Evolutionary conservation across 2,329 filamentous ascomycete genomes (phyloP).

Genomic region (Pseudocercospora fuligena): DNA sequence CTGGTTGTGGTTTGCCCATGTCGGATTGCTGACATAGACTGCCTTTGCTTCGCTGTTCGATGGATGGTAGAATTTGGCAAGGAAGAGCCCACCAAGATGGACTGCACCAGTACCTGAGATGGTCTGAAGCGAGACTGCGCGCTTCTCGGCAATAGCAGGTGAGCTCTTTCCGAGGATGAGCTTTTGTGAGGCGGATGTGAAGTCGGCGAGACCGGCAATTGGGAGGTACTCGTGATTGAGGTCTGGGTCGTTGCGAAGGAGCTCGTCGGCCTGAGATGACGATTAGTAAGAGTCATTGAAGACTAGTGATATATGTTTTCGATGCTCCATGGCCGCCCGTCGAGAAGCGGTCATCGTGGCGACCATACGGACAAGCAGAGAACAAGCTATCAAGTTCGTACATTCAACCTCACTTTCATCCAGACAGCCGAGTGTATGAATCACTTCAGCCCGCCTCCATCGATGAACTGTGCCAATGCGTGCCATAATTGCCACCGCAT

Average conservation of each 20-base stretch:
- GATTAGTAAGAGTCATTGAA: constrained; percentile 8
- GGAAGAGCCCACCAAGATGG: constrained; percentile 91
- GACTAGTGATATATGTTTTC: neutral
- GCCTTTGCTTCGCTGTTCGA: constrained; percentile 64
- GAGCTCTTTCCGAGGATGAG: constrained; percentile 82
- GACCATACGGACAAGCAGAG: neutral
- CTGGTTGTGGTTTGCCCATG: constrained; percentile 98
- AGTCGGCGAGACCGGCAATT: constrained; percentile 83
- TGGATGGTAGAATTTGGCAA: constrained; percentile 82
- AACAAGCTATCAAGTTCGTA: neutral
- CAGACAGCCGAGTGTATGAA: neutral
- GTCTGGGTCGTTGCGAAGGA: constrained; percentile 83
- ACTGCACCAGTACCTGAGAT: constrained; percentile 97
- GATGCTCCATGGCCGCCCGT: neutral
- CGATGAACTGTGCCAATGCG: neutral
- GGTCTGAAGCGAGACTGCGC: constrained; percentile 82
- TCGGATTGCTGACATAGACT: constrained; percentile 91
- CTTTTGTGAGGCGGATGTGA: constrained; percentile 89
- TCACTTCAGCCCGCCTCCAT: neutral
- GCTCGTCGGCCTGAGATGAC: constrained; percentile 76
- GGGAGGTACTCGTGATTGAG: constrained; percentile 98
- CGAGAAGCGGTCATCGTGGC: neutral
- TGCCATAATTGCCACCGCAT: too few species aligned
- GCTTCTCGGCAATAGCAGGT: constrained; percentile 81
- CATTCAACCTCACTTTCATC: too few species aligned